phyloP scores from a whole-genome alignment of 345 rosid species.

The Jatropha curcas region DNA sequence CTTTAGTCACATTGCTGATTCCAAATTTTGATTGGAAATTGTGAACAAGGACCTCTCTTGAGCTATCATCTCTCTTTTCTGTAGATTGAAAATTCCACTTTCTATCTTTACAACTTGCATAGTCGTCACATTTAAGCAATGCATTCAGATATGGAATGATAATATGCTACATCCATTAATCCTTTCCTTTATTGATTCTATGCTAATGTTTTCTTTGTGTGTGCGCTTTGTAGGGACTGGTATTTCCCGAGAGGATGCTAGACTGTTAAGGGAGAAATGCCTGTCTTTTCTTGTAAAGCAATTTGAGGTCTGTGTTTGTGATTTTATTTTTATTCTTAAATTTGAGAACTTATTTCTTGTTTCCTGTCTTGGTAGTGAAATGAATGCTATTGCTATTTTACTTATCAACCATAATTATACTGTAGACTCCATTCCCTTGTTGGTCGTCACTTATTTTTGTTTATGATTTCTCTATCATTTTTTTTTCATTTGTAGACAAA shows the following conservation, averaged over 20 bases:
- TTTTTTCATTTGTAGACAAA: neutral
- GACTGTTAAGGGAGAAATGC: conserved; percentile 59
- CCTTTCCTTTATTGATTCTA: neutral
- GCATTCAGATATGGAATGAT: neutral
- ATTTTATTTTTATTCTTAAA: neutral
- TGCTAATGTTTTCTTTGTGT: neutral
- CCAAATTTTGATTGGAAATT: neutral
- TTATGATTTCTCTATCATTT: neutral
- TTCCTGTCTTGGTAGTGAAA: neutral
- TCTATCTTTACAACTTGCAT: neutral
- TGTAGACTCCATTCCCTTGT: neutral
- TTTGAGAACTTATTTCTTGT: neutral
- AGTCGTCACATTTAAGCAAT: neutral
- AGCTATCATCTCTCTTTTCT: neutral
- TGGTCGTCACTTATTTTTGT: neutral
- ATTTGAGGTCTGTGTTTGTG: conserved; percentile 48
- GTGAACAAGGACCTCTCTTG: neutral
- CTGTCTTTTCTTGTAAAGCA: conserved; percentile 61
- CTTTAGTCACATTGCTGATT: neutral
- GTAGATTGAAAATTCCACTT: neutral
- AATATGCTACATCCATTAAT: neutral
- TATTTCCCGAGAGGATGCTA: conserved; percentile 59
- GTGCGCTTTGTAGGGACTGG: conserved; percentile 63
- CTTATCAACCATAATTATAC: neutral
- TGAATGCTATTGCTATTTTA: neutral